These are phyloP conservation scores for Chalciporus pseudorubinellus DNA, from an alignment of 768 basidiomycete genomes.

Conservation along the genomic window DNA sequence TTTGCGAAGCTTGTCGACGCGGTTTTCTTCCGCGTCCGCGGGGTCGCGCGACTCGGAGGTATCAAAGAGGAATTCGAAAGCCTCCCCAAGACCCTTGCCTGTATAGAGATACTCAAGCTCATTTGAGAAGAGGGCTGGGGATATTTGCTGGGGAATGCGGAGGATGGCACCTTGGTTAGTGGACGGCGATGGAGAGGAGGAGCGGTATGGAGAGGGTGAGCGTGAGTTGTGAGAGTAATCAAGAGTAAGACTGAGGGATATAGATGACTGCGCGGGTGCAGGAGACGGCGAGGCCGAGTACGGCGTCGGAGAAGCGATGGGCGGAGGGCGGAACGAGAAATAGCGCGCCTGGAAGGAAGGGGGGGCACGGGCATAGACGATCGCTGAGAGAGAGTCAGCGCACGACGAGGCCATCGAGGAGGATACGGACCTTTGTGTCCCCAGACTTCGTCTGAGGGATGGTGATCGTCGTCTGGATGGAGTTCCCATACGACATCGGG, in stretches of 20 bases:
- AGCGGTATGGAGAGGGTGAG: slow-evolving; percentile 46
- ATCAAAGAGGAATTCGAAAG: slow-evolving; percentile 86
- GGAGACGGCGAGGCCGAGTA: slow-evolving; percentile 48
- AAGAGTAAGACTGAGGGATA: slow-evolving; percentile 53
- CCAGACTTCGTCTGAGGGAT: slow-evolving; percentile 65
- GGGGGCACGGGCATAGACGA: slow-evolving; percentile 92
- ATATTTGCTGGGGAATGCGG: slow-evolving; percentile 64
- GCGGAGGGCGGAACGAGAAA: slow-evolving; percentile 71
- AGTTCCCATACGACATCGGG: slow-evolving; percentile 97
- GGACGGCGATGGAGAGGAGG: slow-evolving; percentile 47
- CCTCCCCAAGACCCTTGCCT: slow-evolving; percentile 82
- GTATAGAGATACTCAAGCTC: slow-evolving; percentile 96
- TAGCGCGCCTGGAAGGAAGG: slow-evolving; percentile 89
- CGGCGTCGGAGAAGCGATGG: slow-evolving; percentile 48
- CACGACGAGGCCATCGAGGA: neutral
- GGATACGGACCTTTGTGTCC: slow-evolving; percentile 84
- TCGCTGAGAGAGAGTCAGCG: slow-evolving; percentile 48
- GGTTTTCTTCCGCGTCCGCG: slow-evolving; percentile 49
- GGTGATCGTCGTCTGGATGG: slow-evolving; percentile 50
- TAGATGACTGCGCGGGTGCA: slow-evolving; percentile 55
- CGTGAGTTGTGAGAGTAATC: slow-evolving; percentile 41
- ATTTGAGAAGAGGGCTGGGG: slow-evolving; percentile 80
- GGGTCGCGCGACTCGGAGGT: slow-evolving; percentile 40
- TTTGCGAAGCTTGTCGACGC: slow-evolving; percentile 84
- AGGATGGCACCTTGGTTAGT: slow-evolving; percentile 45